These are phyloP conservation scores for Diaporthe sp. DNA, from an alignment of 2,329 filamentous ascomycete genomes.

Conservation along the genomic window DNA sequence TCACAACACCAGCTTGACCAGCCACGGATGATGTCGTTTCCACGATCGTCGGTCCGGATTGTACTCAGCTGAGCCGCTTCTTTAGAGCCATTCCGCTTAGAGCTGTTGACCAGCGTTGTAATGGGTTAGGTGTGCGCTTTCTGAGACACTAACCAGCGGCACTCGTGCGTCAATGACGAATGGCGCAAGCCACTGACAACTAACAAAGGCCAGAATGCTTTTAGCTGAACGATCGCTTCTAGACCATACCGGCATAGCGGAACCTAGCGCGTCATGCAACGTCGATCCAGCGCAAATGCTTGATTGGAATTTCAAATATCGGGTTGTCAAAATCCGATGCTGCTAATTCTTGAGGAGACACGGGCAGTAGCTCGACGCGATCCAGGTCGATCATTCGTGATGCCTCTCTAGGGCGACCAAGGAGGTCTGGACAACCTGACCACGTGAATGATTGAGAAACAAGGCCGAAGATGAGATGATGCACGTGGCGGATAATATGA, in stretches of 20 bases:
- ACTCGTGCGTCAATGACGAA: slow-evolving; percentile 36
- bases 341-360: neutral
- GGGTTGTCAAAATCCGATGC: neutral
- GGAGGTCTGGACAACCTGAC: neutral
- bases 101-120: slow-evolving; percentile 12
- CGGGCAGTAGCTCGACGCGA: neutral
- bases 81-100: slow-evolving; percentile 2
- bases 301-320: slow-evolving; percentile 7
- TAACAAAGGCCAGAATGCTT: neutral
- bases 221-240: slow-evolving; percentile 22
- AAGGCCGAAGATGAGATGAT: slow-evolving; percentile 3
- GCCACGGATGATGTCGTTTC: slow-evolving; percentile 4
- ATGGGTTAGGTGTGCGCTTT: slow-evolving; percentile 21
- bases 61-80: slow-evolving; percentile 34
- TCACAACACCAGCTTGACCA: slow-evolving; percentile 21
- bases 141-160: slow-evolving; percentile 30
- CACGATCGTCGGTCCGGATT: neutral
- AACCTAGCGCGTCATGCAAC: slow-evolving; percentile 32
- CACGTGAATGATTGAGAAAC: slow-evolving; percentile 15
- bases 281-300: slow-evolving; percentile 30
- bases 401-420: neutral
- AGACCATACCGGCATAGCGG: slow-evolving; percentile 27
- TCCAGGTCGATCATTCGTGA: neutral
- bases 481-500: neutral
- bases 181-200: slow-evolving; percentile 27